Percentiles rank a stretch among this genome's conserved stretches.
Evolutionary conservation across 2,329 filamentous ascomycete species (phyloP).

Genomic region (Aspergillus proliferans): DNA sequence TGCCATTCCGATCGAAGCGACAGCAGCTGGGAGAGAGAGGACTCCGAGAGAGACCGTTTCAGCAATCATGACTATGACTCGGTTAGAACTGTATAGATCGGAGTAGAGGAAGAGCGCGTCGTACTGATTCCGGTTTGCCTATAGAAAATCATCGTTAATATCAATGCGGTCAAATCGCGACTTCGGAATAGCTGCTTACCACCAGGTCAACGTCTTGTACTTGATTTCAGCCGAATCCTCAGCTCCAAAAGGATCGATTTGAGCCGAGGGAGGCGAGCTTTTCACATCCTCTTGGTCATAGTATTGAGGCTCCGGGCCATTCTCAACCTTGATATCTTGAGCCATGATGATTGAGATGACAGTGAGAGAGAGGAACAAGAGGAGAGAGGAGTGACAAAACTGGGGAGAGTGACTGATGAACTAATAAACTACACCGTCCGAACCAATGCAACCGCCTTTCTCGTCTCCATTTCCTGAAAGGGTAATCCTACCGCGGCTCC

Average conservation of each 20-base stretch:
- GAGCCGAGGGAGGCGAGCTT: not conserved
- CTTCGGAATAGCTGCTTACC: not conserved
- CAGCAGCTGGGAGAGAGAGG: slow-evolving; percentile 47
- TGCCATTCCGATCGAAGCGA: slow-evolving; percentile 47
- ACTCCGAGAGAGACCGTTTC: slow-evolving; percentile 46
- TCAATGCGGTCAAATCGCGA: not conserved
- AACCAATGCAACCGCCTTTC: too few relatives aligned
- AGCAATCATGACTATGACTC: slow-evolving; percentile 7
- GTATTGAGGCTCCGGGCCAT: not conserved
- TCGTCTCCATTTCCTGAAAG: too few relatives aligned
- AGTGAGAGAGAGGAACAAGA: not conserved
- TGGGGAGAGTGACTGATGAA: too few relatives aligned
- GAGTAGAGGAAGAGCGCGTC: not conserved
- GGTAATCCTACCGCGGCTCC: too few relatives aligned
- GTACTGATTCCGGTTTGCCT: not conserved
- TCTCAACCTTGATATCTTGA: not conserved
- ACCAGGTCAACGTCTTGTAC: slow-evolving; percentile 1
- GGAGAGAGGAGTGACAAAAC: not conserved
- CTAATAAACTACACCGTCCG: too few relatives aligned
- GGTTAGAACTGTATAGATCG: not conserved
- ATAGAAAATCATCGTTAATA: not conserved
- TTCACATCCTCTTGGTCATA: not conserved
- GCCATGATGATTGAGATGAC: not conserved
- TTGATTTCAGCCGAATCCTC: not conserved
- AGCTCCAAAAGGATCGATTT: not conserved